phyloP scores from a whole-genome alignment of 2,329 filamentous ascomycete species.

The Endoconidiophora laricicola region DNA sequence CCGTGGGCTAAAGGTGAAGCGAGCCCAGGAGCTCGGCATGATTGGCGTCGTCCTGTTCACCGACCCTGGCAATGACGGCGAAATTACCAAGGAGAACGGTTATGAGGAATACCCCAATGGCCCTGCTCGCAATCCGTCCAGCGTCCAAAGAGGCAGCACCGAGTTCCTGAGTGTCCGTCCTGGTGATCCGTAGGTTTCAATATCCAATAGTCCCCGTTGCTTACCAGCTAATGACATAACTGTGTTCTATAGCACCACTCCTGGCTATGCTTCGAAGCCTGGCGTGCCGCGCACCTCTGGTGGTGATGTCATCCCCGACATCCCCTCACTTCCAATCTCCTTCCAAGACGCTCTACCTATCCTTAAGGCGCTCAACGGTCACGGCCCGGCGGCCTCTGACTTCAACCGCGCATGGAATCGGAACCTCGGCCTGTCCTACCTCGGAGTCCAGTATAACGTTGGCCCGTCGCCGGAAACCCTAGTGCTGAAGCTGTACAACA shows the following conservation, averaged over 20 bases:
- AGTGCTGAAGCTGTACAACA: constrained; percentile 56
- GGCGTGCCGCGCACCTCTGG: constrained; percentile 62
- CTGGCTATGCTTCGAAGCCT: constrained; percentile 83
- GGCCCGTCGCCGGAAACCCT: constrained; percentile 62
- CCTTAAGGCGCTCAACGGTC: constrained; percentile 75
- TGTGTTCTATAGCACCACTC: constrained; percentile 46
- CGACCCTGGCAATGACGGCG: constrained; percentile 78
- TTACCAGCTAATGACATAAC: not conserved
- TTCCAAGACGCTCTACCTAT: constrained; percentile 75
- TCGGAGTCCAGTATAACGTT: constrained; percentile 70
- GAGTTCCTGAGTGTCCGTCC: constrained; percentile 57
- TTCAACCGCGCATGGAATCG: constrained; percentile 56
- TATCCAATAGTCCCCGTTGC: not conserved
- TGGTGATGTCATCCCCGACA: constrained; percentile 56
- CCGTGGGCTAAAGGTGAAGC: constrained; percentile 80
- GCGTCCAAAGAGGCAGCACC: constrained; percentile 76
- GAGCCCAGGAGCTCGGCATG: constrained; percentile 81
- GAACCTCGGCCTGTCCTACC: constrained; percentile 57
- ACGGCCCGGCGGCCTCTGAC: constrained; percentile 61
- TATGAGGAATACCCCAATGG: constrained; percentile 67
- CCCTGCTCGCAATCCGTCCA: constrained; percentile 72
- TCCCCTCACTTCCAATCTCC: constrained; percentile 83
- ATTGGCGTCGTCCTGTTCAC: constrained; percentile 70
- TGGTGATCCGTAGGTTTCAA: constrained; percentile 44
- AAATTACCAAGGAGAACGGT: constrained; percentile 66